A percentile compares a stretch with the other conserved stretches of the same genome.
Conservation (phyloP, 495 filamentous ascomycete genomes). For the Penicillium ucsense region DNA sequence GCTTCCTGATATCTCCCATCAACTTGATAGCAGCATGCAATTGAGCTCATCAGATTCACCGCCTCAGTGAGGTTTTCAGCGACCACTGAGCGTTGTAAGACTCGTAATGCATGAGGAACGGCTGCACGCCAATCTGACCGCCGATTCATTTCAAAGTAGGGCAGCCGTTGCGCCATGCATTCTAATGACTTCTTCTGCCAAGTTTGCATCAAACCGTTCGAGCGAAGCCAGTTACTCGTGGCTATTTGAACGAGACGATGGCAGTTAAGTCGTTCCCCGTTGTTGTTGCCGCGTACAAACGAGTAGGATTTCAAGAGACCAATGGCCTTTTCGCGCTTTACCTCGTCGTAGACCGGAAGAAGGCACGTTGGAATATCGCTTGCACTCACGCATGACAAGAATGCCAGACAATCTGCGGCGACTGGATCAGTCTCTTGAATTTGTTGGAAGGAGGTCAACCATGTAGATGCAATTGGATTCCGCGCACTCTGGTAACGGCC, state of each 20-base stretch:
- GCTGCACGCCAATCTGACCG: constrained; percentile 16
- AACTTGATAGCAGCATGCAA: neutral
- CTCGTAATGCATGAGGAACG: constrained; percentile 24
- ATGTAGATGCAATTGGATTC: constrained; percentile 46
- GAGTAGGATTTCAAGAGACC: constrained; percentile 23
- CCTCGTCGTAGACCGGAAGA: neutral
- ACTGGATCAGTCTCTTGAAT: constrained; percentile 20
- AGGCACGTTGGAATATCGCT: constrained; percentile 13
- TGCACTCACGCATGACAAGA: constrained; percentile 34
- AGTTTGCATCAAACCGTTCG: neutral
- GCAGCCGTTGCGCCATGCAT: constrained; percentile 12
- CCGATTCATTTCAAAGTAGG: constrained; percentile 8
- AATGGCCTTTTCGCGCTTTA: constrained; percentile 18
- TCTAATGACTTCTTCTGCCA: constrained; percentile 7
- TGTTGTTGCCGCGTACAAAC: constrained; percentile 10
- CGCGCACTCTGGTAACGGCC: constrained; percentile 28
- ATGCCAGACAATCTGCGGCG: constrained; percentile 28
- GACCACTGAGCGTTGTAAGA: neutral
- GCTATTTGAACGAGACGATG: constrained; percentile 22
- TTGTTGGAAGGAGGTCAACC: constrained; percentile 44
- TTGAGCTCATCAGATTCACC: neutral
- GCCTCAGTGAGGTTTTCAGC: neutral
- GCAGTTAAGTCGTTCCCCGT: constrained; percentile 1
- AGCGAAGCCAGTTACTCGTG: constrained; percentile 23
- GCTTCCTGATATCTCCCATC: constrained; percentile 13